Percentiles rank a stretch among this genome's conserved stretches.
phyloP scores from a whole-genome alignment of 192 early-diverging fungal genomes.

The Mortierella claussenii region DNA sequence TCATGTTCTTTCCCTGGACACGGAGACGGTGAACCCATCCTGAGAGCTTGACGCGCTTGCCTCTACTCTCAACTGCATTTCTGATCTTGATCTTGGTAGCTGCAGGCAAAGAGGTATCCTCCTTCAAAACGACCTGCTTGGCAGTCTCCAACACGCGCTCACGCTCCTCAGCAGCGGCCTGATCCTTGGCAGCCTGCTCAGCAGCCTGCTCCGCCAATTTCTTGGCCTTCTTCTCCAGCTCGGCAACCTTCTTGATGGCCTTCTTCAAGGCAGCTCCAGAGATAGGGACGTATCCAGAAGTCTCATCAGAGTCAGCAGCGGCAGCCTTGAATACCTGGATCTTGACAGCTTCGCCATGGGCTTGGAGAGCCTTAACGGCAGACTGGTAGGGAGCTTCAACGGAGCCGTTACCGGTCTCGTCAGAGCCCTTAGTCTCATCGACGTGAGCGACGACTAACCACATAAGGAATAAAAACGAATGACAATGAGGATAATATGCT shows the following conservation, averaged over 20 bases:
- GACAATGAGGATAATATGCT: too few relatives aligned
- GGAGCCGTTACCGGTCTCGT: slow-evolving; percentile 81
- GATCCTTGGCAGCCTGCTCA: slow-evolving; percentile 73
- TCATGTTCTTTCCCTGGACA: slow-evolving; percentile 97
- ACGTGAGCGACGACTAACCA: slow-evolving; percentile 63
- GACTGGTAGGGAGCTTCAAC: slow-evolving; percentile 83
- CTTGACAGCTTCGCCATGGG: slow-evolving; percentile 60
- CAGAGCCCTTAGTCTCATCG: slow-evolving; percentile 86
- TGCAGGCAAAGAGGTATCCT: slow-evolving; percentile 78
- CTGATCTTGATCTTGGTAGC: slow-evolving; percentile 87
- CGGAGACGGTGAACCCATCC: slow-evolving; percentile 98
- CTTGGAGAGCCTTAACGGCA: slow-evolving; percentile 74
- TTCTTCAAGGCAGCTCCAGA: slow-evolving; percentile 95
- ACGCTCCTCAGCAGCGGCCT: slow-evolving; percentile 81
- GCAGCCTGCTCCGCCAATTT: slow-evolving; percentile 83
- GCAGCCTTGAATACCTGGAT: slow-evolving; percentile 77
- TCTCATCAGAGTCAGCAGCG: slow-evolving; percentile 62
- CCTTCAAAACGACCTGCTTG: slow-evolving; percentile 78
- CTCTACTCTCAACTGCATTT: slow-evolving; percentile 71
- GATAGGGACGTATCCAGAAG: slow-evolving; percentile 71
- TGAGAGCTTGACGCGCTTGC: slow-evolving; percentile 82
- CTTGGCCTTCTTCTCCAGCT: slow-evolving; percentile 77
- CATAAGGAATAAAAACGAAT: too few relatives aligned
- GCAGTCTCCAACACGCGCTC: slow-evolving; percentile 82
- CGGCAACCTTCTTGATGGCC: slow-evolving; percentile 77